Conservation (phyloP, 179 eudicot genomes). For the Monotropa hypopitys region DNA sequence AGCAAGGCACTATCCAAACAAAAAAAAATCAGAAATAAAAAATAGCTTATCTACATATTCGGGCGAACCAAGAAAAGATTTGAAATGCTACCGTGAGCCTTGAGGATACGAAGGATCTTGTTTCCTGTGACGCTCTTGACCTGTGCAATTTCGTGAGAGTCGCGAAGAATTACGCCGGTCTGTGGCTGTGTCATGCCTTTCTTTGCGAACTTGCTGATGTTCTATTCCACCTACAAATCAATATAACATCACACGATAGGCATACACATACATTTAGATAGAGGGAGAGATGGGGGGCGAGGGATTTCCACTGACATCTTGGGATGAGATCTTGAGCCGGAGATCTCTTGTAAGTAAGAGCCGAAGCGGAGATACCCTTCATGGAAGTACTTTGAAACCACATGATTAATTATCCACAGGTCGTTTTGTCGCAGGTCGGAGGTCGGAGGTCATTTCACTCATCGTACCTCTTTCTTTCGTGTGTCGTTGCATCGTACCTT, state of each 20-base stretch:
- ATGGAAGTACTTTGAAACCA: slow-evolving; percentile 10
- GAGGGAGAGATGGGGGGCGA: not conserved
- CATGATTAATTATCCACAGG: too few relatives aligned
- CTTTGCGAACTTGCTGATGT: slow-evolving; percentile 30
- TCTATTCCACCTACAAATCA: slow-evolving; percentile 23
- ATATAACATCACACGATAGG: not conserved
- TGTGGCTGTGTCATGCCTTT: slow-evolving; percentile 33
- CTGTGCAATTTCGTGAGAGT: slow-evolving; percentile 34
- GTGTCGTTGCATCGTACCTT: too few relatives aligned
- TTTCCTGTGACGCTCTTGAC: slow-evolving; percentile 31
- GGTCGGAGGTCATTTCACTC: too few relatives aligned
- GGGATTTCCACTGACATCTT: slow-evolving; percentile 13
- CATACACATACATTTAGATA: not conserved
- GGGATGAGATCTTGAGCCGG: slow-evolving; percentile 31
- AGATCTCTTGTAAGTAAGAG: slow-evolving; percentile 28
- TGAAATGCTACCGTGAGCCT: slow-evolving; percentile 21
- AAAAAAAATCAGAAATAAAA: not conserved
- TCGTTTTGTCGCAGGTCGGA: too few relatives aligned
- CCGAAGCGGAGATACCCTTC: slow-evolving; percentile 30
- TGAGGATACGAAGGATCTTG: slow-evolving; percentile 31
- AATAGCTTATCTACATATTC: not conserved
- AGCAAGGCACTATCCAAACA: slow-evolving; percentile 16
- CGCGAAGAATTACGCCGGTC: slow-evolving; percentile 30
- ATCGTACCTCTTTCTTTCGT: too few relatives aligned
- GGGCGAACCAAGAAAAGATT: not conserved